These are phyloP conservation scores for Aspergillus eucalypticola DNA, from an alignment of 2,329 filamentous ascomycete species.

Conservation along the genomic window DNA sequence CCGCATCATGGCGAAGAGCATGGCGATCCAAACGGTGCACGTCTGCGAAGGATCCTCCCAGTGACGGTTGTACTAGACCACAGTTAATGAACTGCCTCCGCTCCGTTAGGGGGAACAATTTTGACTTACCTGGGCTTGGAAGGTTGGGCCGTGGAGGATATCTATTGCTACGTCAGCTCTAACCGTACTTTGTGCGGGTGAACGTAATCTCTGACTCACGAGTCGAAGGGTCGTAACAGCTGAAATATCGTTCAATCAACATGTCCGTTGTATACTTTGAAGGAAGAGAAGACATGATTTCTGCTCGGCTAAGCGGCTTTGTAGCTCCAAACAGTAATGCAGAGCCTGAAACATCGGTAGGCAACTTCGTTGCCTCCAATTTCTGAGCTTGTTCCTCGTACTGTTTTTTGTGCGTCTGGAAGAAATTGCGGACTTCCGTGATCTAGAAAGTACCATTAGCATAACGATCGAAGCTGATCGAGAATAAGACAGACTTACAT, in stretches of 20 bases:
- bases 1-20: slow-evolving; percentile 66
- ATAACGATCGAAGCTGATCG: neutral
- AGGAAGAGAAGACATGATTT: slow-evolving; percentile 78
- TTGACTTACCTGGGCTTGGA: slow-evolving; percentile 66
- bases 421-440: slow-evolving; percentile 91
- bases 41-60: slow-evolving; percentile 61
- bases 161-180: slow-evolving; percentile 39
- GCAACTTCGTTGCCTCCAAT: slow-evolving; percentile 66
- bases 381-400: slow-evolving; percentile 78
- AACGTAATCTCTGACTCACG: slow-evolving; percentile 45
- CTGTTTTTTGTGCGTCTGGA: slow-evolving; percentile 81
- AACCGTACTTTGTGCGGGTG: neutral
- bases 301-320: slow-evolving; percentile 68
- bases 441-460: slow-evolving; percentile 55
- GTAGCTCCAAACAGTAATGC: slow-evolving; percentile 76
- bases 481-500: slow-evolving; percentile 48
- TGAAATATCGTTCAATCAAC: slow-evolving; percentile 86
- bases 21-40: slow-evolving; percentile 61
- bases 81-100: slow-evolving; percentile 8
- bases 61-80: slow-evolving; percentile 59
- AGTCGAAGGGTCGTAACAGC: slow-evolving; percentile 68
- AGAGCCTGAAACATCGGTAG: slow-evolving; percentile 61
- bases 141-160: slow-evolving; percentile 81
- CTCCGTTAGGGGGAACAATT: neutral
- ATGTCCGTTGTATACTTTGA: slow-evolving; percentile 80